A percentile compares a stretch with the other conserved stretches of the same genome.
phyloP scores from a whole-genome alignment of 805 yeast species.

The Wickerhamiella azymoides region DNA sequence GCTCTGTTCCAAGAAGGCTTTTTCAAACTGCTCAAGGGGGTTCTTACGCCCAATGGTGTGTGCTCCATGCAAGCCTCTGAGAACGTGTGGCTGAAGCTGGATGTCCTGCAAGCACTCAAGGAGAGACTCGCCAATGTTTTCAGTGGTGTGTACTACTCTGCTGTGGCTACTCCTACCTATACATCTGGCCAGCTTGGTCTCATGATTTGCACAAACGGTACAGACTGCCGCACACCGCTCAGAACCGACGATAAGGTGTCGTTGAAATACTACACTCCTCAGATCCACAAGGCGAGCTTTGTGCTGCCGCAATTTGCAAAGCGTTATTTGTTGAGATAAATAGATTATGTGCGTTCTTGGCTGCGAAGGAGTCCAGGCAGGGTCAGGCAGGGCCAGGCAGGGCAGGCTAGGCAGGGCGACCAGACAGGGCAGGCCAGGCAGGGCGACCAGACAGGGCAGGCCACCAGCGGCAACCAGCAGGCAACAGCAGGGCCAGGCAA shows the following conservation, averaged over 20 bases:
- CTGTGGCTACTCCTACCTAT: constrained; percentile 89
- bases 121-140: constrained; percentile 70
- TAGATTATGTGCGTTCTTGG: background rate
- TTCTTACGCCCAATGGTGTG: constrained; percentile 49
- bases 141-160: constrained; percentile 84
- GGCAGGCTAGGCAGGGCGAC: too few species aligned
- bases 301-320: constrained; percentile 87
- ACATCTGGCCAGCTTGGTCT: constrained; percentile 98
- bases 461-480: too few species aligned
- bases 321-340: constrained; percentile 28
- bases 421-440: too few species aligned
- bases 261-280: constrained; percentile 70
- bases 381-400: too few species aligned
- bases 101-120: constrained; percentile 69
- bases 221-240: constrained; percentile 43
- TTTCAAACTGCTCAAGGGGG: constrained; percentile 50
- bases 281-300: constrained; percentile 78
- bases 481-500: too few species aligned
- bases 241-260: constrained; percentile 26
- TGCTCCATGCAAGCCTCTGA: constrained; percentile 75
- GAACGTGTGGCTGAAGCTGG: constrained; percentile 83
- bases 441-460: too few species aligned
- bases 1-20: constrained; percentile 69
- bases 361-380: too few species aligned
- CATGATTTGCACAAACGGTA: constrained; percentile 83